Base-by-base conservation (phyloP, 192 early-diverging fungal genomes). In the Geranomyces variabilis region DNA sequence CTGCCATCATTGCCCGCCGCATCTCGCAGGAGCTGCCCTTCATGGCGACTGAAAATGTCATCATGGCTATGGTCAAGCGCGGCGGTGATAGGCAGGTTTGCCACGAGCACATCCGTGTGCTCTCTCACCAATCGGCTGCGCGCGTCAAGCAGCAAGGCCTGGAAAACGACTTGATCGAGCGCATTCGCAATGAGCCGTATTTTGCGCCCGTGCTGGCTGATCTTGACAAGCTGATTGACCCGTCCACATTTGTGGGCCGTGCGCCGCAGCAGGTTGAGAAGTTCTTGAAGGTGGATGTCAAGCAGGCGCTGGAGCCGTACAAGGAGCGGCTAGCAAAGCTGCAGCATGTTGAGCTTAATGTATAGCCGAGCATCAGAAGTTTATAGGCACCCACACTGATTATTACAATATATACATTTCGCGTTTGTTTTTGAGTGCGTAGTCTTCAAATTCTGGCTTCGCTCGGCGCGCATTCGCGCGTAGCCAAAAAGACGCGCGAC, bases 31-130 rank as follows among this genome's bases (percentile, higher is more conserved):
- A 99, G 79, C 82, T 99, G 46, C 97, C 97, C 55, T 99, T 99
- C 80, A 99, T 97, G 97, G 97, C 97, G n/a, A 99, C 97, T 24
- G 97, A 99, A 80, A 99, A 99, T 83, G 87, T 99, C 59, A 99
- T 99, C 81, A 99, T 99, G 96, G 95, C 93, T 41, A 94, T 97
- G 90, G 95, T 97, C 46, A 94, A 94, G 85, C 91, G 89, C 77
- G 95, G 93, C 45, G 97, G 93, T 31, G 95, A 99, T 79, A 83
- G 95, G 49, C 95, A 99, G 78, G 89, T 89, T 60, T 97, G 94
- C 73, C 97, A 99, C 79, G 96, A 99, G 77, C 87, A 96, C 78
- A 96, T 99, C 76, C 91, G 96, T 63, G 95, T 99, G 22, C 84
- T 99, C 13, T 90, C 88, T 64, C 95, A 99, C 60, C 85, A 97